Percentiles rank a stretch among this genome's conserved stretches.
Conservation (phyloP, 1,139 yeast genomes). For the Nakaseomyces nivariensis region DNA sequence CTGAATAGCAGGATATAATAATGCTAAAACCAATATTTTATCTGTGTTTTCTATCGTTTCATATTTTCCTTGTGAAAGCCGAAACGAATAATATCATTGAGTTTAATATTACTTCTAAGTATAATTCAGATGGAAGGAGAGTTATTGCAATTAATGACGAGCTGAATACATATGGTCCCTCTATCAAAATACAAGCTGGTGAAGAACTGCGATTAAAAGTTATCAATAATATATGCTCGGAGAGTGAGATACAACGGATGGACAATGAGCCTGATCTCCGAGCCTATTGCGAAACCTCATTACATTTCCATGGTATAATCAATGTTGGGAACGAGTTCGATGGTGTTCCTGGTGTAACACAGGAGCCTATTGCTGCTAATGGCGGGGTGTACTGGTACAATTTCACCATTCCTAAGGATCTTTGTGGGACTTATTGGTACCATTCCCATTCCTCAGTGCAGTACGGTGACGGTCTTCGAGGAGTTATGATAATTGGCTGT, state of each 20-base stretch:
- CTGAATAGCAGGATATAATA: neutral
- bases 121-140: slow-evolving; percentile 12
- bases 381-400: slow-evolving; percentile 33
- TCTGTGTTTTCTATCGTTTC: neutral
- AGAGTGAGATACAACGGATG: slow-evolving; percentile 6
- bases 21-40: slow-evolving; percentile 2
- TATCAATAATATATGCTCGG: slow-evolving; percentile 16
- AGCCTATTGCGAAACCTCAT: slow-evolving; percentile 27
- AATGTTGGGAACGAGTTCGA: slow-evolving; percentile 34
- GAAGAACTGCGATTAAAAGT: slow-evolving; percentile 16
- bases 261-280: slow-evolving; percentile 8
- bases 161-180: slow-evolving; percentile 17
- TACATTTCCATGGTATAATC: slow-evolving; percentile 42
- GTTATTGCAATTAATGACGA: slow-evolving; percentile 18
- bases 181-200: slow-evolving; percentile 16
- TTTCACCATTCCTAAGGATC: slow-evolving; percentile 33
- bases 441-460: slow-evolving; percentile 43
- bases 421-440: slow-evolving; percentile 43
- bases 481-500: slow-evolving; percentile 38
- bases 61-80: neutral
- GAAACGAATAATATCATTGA: slow-evolving; percentile 5
- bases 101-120: slow-evolving; percentile 10
- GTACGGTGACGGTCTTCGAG: slow-evolving; percentile 41
- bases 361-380: slow-evolving; percentile 33
- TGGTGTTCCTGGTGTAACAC: slow-evolving; percentile 40